Evolutionary conservation across 345 rosid genomes (phyloP), one percentile per base, ranked within the genome.

Genomic region (Eucalyptus pauciflora): DNA sequence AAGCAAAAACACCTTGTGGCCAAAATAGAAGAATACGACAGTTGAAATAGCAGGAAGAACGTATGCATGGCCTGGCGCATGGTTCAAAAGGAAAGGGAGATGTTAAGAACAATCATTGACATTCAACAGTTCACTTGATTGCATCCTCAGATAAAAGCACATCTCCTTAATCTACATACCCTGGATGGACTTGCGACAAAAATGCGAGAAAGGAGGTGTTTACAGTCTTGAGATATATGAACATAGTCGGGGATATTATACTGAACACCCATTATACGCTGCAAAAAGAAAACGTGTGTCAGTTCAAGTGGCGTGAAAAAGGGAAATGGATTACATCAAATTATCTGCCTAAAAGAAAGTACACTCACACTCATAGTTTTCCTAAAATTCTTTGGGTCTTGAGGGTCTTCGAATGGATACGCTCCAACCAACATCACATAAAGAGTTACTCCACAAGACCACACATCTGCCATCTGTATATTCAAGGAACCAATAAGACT

Each of bases 351-450:
- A 33, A 33, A 85, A 33, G 58, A 86, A 45, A n/a, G 76, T 88
- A 41, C 27, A 17, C 91, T 89, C 50, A 94, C 95, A 11, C 86
- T 92, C 50, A 94, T 93, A n/a, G 95, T 94, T 81, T 90, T 94
- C 89, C 94, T 93, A 80, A 94, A 94, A 90, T 93, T 94, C 89
- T 92, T 94, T 16, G 95, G 94, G 89, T 94, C 95, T 33, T 91
- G 92, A 12, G 93, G 94, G 88, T 94, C 95, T 89, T 94, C 95
- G 20, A 94, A 94, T 62, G 95, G 95, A 90, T 93, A 94, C 29
- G 95, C 93, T 92, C 95, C 95, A 67, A 94, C 95, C 94, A 94
- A 88, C 95, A 93, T 94, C 67, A 94, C 95, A 62, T 94, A 94
- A 48, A 94, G 91, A 54, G 95, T 94, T 86, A 94, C 95, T 86